Conservation (phyloP, 1,139 yeast species). For the Geotrichum histeridarum region DNA sequence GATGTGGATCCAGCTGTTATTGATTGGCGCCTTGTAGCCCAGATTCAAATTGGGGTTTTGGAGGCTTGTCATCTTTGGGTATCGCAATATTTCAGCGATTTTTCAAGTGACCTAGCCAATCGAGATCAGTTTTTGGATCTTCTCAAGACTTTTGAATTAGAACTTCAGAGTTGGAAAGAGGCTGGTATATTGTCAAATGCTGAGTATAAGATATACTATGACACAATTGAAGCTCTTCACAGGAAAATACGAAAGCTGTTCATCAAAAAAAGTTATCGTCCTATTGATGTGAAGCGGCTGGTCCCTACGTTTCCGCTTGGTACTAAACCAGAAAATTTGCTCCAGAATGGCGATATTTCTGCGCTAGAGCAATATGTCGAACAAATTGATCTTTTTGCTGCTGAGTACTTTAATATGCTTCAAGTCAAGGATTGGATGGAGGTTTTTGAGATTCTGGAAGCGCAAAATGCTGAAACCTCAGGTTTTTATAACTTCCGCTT, state of each 20-base stretch:
- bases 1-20: constrained; percentile 35
- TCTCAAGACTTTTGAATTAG: constrained; percentile 64
- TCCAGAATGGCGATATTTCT: constrained; percentile 24
- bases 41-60: constrained; percentile 76
- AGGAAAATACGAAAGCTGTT: constrained; percentile 66
- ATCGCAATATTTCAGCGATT: constrained; percentile 68
- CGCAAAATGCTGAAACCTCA: constrained; percentile 50
- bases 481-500: constrained; percentile 57
- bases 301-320: constrained; percentile 27
- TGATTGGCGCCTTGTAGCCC: constrained; percentile 56
- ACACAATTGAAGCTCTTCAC: constrained; percentile 51
- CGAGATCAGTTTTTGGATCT: constrained; percentile 61
- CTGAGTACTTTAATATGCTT: constrained; percentile 55
- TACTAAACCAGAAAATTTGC: constrained; percentile 24
- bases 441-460: constrained; percentile 67
- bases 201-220: constrained; percentile 33
- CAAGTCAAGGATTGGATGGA: constrained; percentile 77
- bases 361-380: constrained; percentile 53
- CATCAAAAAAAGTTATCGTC: constrained; percentile 75
- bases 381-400: constrained; percentile 58
- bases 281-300: constrained; percentile 42
- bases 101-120: constrained; percentile 61
- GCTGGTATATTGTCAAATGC: constrained; percentile 31
- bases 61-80: constrained; percentile 72
- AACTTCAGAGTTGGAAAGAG: constrained; percentile 57